These are phyloP conservation scores for Chloranthus sessilifolius DNA, from an alignment of 164 flowering plant species.

Conservation along the genomic window DNA sequence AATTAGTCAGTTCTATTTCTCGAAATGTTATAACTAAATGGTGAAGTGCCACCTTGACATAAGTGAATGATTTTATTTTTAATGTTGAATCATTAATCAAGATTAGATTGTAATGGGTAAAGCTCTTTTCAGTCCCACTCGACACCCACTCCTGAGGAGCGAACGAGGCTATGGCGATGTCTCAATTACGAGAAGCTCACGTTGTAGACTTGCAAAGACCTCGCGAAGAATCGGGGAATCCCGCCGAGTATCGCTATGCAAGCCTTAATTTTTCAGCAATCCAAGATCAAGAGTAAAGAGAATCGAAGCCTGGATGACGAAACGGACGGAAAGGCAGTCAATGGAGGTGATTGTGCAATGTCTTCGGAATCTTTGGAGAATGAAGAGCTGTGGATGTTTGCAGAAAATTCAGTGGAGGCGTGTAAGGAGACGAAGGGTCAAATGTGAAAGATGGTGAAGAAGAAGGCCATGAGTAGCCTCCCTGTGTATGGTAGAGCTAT, in stretches of 20 bases:
- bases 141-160: conserved; percentile 36
- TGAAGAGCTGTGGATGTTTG: conserved; percentile 19
- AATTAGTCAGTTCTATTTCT: too few species aligned
- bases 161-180: conserved; percentile 51
- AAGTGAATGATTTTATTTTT: too few species aligned
- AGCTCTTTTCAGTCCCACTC: conserved; percentile 47
- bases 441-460: conserved; percentile 39
- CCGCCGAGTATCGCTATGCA: conserved; percentile 48
- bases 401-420: conserved; percentile 52
- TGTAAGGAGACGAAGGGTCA: conserved; percentile 56
- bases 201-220: conserved; percentile 51
- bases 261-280: conserved; percentile 46
- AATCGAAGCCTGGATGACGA: conserved; percentile 10
- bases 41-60: too few species aligned
- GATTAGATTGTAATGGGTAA: neutral
- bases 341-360: neutral
- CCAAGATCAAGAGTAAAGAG: conserved; percentile 7
- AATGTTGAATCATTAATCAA: too few species aligned
- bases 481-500: conserved; percentile 19
- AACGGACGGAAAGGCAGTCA: conserved; percentile 13
- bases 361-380: conserved; percentile 12
- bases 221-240: conserved; percentile 54
- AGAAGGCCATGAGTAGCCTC: neutral
- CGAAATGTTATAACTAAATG: too few species aligned
- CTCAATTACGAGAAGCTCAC: conserved; percentile 50